Conservation (phyloP, 1,139 yeast species). For the Candida sojae region DNA sequence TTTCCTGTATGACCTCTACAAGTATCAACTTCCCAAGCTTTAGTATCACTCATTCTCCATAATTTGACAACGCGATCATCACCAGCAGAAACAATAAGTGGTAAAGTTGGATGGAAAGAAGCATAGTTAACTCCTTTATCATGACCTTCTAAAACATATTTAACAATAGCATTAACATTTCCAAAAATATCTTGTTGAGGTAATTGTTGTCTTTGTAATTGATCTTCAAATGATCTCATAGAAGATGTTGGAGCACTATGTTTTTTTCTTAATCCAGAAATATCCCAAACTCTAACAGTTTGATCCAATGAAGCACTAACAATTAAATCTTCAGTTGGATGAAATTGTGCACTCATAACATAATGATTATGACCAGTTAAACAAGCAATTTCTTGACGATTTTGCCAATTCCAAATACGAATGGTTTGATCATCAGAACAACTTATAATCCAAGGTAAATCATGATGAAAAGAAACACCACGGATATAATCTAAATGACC, state of each 20-base stretch:
- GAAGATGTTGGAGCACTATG: conserved; percentile 80
- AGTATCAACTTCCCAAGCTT: conserved; percentile 99
- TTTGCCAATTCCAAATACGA: conserved; percentile 99
- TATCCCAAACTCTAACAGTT: conserved; percentile 99
- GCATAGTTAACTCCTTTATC: conserved; percentile 99
- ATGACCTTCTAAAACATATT: conserved; percentile 96
- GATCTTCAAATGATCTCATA: conserved; percentile 71
- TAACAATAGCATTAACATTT: conserved; percentile 89
- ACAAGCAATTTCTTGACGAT: conserved; percentile 95
- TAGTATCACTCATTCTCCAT: conserved; percentile 98
- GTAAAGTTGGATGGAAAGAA: conserved; percentile 94
- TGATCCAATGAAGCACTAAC: conserved; percentile 97
- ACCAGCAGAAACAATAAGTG: conserved; percentile 93
- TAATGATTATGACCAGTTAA: conserved; percentile 98
- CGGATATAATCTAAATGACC: conserved; percentile 97
- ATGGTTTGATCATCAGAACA: conserved; percentile 98
- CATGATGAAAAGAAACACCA: conserved; percentile 92
- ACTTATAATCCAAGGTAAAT: conserved; percentile 95
- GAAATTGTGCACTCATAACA: conserved; percentile 98
- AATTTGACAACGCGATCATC: conserved; percentile 94
- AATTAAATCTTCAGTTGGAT: conserved; percentile 90
- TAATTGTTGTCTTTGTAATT: conserved; percentile 67
- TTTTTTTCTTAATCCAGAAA: conserved; percentile 90
- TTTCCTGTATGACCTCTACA: conserved; percentile 97
- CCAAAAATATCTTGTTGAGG: conserved; percentile 94